Percentiles rank a stretch among this genome's conserved stretches.
Conservation (phyloP, 164 flowering plant genomes). For the Piper longum region DNA sequence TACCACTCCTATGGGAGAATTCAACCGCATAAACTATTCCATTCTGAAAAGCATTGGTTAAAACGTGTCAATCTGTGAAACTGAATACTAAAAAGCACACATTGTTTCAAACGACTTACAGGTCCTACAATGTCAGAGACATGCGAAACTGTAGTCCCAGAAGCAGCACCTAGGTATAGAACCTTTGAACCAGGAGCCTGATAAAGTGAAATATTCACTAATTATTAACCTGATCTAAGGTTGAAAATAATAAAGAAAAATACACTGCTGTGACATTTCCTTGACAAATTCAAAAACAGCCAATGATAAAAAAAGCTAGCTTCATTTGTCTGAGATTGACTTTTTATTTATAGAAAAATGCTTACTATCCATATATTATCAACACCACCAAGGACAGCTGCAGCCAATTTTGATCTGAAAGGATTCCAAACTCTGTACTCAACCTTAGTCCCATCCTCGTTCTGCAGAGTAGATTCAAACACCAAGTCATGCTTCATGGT, state of each 20-base stretch:
- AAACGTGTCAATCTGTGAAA: not conserved
- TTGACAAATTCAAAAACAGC: not conserved
- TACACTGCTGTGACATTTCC: not conserved
- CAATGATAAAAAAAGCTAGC: not conserved
- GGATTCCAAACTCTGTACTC: conserved; percentile 97
- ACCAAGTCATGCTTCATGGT: not conserved
- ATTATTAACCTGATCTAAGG: not conserved
- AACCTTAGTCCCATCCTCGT: conserved; percentile 77
- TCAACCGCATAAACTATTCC: conserved; percentile 94
- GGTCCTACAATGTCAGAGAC: conserved; percentile 98
- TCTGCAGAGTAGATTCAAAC: conserved; percentile 21
- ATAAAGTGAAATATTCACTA: not conserved
- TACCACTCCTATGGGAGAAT: conserved; percentile 96
- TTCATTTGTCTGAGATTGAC: not conserved
- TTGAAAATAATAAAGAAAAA: not conserved
- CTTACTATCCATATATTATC: conserved; percentile 87
- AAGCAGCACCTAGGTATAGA: conserved; percentile 95
- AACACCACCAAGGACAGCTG: conserved; percentile 87
- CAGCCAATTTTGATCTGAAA: conserved; percentile 88
- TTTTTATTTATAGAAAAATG: not conserved
- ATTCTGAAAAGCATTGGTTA: conserved; percentile 17
- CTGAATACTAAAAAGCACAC: not conserved
- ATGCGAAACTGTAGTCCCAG: conserved; percentile 95
- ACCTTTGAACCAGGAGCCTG: conserved; percentile 82
- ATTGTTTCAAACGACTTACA: conserved; percentile 30